phyloP scores from a whole-genome alignment of 805 yeast genomes.

The Candida silvicultrix region DNA sequence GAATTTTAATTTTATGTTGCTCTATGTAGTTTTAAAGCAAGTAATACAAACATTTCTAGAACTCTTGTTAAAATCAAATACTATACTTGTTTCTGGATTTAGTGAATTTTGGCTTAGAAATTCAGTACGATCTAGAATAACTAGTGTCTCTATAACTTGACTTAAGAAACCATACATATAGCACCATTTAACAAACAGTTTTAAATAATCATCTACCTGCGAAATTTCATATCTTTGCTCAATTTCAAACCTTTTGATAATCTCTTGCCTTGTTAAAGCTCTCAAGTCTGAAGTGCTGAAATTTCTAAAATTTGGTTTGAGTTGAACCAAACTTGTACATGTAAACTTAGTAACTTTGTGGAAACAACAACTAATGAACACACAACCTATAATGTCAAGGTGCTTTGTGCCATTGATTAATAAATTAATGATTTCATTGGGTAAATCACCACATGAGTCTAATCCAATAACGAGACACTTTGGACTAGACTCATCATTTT shows the following conservation, averaged over 20 bases:
- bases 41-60: slow-evolving; percentile 7
- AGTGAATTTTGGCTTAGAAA: not conserved
- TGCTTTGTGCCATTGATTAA: not conserved
- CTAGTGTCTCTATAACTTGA: slow-evolving; percentile 1
- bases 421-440: not conserved
- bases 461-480: slow-evolving; percentile 9
- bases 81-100: not conserved
- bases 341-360: slow-evolving; percentile 6
- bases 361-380: slow-evolving; percentile 10
- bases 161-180: not conserved
- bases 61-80: slow-evolving; percentile 2
- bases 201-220: not conserved
- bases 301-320: not conserved
- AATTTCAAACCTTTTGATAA: slow-evolving; percentile 2
- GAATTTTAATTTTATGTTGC: too few species aligned
- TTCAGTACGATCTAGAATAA: not conserved
- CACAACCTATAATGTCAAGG: slow-evolving; percentile 4
- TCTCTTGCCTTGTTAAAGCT: slow-evolving; percentile 3
- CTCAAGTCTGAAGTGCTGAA: slow-evolving; percentile 5
- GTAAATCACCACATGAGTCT: slow-evolving; percentile 11
- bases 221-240: too few species aligned
- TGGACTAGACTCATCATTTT: slow-evolving; percentile 2
- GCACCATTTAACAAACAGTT: not conserved
- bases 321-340: not conserved
- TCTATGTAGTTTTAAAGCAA: too few species aligned